phyloP scores from a whole-genome alignment of 768 basidiomycete species.

The Hygrophorus russula region DNA sequence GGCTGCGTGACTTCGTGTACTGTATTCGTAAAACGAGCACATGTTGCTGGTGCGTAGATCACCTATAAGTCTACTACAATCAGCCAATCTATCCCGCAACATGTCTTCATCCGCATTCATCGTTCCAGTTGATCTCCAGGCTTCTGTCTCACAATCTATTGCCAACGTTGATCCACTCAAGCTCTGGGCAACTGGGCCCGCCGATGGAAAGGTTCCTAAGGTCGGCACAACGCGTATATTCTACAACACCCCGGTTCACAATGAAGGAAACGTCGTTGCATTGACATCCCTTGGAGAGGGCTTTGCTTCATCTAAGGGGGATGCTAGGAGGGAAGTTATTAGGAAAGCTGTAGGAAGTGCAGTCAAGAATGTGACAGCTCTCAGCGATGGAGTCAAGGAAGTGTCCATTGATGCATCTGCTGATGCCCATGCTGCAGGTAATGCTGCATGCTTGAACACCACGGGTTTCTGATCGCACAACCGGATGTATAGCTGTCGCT shows the following conservation, averaged over 20 bases:
- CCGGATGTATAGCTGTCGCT: constrained; percentile 47
- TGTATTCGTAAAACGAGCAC: too few species aligned
- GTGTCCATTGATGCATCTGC: constrained; percentile 50
- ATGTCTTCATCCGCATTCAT: constrained; percentile 50
- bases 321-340: constrained; percentile 50
- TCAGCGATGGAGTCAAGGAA: constrained; percentile 49
- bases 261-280: constrained; percentile 31
- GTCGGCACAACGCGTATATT: constrained; percentile 56
- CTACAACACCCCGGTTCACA: constrained; percentile 37
- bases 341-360: constrained; percentile 63
- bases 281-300: constrained; percentile 49
- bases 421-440: constrained; percentile 75
- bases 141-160: constrained; percentile 17
- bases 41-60: too few species aligned
- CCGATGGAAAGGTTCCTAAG: constrained; percentile 41
- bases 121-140: constrained; percentile 44
- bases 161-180: constrained; percentile 31
- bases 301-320: constrained; percentile 32
- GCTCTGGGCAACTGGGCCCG: constrained; percentile 42
- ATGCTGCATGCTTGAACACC: constrained; percentile 9
- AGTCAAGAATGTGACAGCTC: constrained; percentile 53
- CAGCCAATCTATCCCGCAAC: constrained; percentile 12
- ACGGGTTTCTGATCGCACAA: not conserved
- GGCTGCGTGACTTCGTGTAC: too few species aligned
- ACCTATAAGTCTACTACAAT: too few species aligned